These are phyloP conservation scores for Talaromyces sp. DNA, from an alignment of 2,329 filamentous ascomycete genomes.

Conservation along the genomic window DNA sequence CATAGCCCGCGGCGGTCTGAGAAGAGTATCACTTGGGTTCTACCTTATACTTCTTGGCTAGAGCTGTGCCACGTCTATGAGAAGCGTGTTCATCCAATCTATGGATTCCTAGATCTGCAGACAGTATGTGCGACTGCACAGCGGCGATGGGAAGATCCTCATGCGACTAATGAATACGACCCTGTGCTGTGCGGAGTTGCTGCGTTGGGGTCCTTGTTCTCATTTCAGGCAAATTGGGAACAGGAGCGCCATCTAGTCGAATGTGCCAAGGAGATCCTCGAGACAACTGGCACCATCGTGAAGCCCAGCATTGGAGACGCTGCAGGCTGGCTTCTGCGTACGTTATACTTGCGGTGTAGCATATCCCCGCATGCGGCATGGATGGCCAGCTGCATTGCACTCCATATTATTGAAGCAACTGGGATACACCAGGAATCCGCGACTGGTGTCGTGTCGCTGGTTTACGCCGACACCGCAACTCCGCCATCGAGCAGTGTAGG, in stretches of 20 bases:
- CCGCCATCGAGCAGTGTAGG: neutral
- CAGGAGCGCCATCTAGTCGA: conserved; percentile 45
- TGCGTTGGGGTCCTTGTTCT: conserved; percentile 49
- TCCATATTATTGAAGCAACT: conserved; percentile 27
- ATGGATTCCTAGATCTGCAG: conserved; percentile 42
- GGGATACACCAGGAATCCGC: conserved; percentile 11
- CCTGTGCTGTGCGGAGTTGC: conserved; percentile 48
- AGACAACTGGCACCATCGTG: conserved; percentile 18
- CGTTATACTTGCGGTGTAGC: conserved; percentile 3
- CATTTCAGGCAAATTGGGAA: conserved; percentile 33
- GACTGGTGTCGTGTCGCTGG: conserved; percentile 3
- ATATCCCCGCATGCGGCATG: conserved; percentile 4
- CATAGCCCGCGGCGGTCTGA: conserved; percentile 16
- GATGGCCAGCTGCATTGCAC: conserved; percentile 54
- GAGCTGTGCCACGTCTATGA: conserved; percentile 45
- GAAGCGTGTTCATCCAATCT: conserved; percentile 46
- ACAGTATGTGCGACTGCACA: conserved; percentile 18
- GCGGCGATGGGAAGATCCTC: conserved; percentile 17
- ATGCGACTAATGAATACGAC: conserved; percentile 33
- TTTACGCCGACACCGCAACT: conserved; percentile 12
- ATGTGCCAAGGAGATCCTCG: conserved; percentile 39
- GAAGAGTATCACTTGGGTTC: conserved; percentile 36
- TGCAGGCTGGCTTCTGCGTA: conserved; percentile 5
- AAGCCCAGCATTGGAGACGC: conserved; percentile 3
- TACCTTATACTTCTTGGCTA: conserved; percentile 43